phyloP scores from a whole-genome alignment of 2,329 filamentous ascomycete species.

The Cercospora janseana region DNA sequence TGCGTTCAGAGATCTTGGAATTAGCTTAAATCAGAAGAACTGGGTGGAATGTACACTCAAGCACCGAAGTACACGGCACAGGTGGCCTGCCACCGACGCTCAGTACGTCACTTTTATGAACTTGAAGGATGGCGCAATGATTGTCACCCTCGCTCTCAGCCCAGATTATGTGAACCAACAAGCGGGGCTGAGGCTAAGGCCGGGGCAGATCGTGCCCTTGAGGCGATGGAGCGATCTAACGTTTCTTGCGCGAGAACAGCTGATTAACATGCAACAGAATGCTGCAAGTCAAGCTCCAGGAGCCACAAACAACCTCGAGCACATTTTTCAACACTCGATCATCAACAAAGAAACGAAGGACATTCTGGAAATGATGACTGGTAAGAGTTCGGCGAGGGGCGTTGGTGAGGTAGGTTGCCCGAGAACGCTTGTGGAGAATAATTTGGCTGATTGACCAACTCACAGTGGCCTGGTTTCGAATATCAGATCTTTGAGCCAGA shows the following conservation, averaged over 20 bases:
- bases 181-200: background rate
- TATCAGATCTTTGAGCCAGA: background rate
- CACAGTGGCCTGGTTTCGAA: constrained; percentile 2
- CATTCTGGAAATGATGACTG: background rate
- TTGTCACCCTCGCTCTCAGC: too few species aligned
- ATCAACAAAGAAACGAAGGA: background rate
- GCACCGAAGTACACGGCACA: too few species aligned
- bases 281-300: background rate
- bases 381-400: background rate
- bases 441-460: background rate
- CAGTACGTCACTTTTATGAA: too few species aligned
- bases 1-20: too few species aligned
- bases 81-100: too few species aligned
- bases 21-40: too few species aligned
- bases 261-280: background rate
- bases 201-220: background rate
- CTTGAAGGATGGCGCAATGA: too few species aligned
- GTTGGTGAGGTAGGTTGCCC: background rate
- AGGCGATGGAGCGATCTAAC: background rate
- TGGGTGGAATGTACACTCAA: too few species aligned
- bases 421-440: background rate
- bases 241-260: too few species aligned
- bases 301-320: background rate
- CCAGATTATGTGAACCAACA: background rate
- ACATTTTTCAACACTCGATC: background rate